Conservation (phyloP, 441 rosid species). For the Euphorbia neoarborescens region DNA sequence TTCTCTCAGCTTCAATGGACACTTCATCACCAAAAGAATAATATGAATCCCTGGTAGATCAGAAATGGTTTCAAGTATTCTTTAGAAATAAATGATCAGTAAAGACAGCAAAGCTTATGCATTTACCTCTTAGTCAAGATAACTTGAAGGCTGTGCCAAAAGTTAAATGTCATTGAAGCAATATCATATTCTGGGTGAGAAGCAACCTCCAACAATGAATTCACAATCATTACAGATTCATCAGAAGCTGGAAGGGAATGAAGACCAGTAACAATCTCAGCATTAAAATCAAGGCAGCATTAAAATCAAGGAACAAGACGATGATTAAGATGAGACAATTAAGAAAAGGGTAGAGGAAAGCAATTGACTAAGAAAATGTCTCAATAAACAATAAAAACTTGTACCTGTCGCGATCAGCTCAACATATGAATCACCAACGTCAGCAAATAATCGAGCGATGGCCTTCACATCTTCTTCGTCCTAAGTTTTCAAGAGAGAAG, state of each 20-base stretch:
- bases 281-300: conserved; percentile 9
- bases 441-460: conserved; percentile 93
- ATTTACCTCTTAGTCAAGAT: conserved; percentile 73
- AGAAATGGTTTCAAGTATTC: conserved; percentile 26
- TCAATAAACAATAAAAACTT: conserved; percentile 17
- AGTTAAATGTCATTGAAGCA: conserved; percentile 98
- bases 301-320: conserved; percentile 17
- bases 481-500: conserved; percentile 32
- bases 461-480: conserved; percentile 99
- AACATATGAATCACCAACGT: conserved; percentile 95
- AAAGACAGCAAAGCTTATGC: conserved; percentile 19
- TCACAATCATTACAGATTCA: conserved; percentile 80
- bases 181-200: conserved; percentile 92
- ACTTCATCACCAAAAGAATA: conserved; percentile 57
- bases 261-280: not conserved
- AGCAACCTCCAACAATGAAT: conserved; percentile 83
- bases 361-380: conserved; percentile 18
- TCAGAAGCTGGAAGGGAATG: conserved; percentile 54
- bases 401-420: conserved; percentile 93
- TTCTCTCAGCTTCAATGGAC: conserved; percentile 75
- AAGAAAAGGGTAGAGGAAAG: not conserved
- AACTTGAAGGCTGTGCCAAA: conserved; percentile 98
- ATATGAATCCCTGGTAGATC: conserved; percentile 62
- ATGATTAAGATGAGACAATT: not conserved
- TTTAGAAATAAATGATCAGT: conserved; percentile 14